Evolutionary conservation across 192 early-diverging fungal genomes (phyloP).

Genomic region (Coemansia sp.): DNA sequence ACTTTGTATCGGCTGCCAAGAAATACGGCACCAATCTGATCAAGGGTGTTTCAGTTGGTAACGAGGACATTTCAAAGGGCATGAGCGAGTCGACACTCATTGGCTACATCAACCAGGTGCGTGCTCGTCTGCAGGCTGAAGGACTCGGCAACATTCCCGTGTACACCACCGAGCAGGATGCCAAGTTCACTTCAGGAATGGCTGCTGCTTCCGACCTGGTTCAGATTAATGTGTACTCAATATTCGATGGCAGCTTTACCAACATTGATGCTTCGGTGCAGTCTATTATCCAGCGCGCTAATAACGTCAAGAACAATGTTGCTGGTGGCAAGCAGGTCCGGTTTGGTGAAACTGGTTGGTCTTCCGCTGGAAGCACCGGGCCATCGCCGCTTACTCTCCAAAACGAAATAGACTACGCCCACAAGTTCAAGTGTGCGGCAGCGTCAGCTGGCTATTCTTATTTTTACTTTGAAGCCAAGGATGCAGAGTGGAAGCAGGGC

Average conservation of each 20-base stretch:
- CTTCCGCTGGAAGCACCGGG: conserved; percentile 36
- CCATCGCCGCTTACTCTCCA: conserved; percentile 31
- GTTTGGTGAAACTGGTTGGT: conserved; percentile 47
- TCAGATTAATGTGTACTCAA: conserved; percentile 48
- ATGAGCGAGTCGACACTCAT: conserved; percentile 40
- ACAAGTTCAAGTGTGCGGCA: conserved; percentile 42
- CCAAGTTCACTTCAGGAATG: conserved; percentile 26
- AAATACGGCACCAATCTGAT: conserved; percentile 24
- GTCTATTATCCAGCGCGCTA: conserved; percentile 40
- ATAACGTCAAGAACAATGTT: conserved; percentile 22
- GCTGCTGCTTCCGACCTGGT: conserved; percentile 36
- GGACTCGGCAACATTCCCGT: conserved; percentile 44
- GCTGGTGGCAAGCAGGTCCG: conserved; percentile 37
- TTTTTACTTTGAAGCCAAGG: conserved; percentile 54
- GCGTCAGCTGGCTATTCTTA: conserved; percentile 23
- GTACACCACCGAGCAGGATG: conserved; percentile 46
- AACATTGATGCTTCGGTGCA: conserved; percentile 30
- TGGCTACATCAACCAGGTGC: conserved; percentile 43
- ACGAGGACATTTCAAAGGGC: conserved; percentile 44
- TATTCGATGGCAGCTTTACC: conserved; percentile 36
- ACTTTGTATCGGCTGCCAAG: conserved; percentile 41
- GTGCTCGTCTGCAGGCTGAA: conserved; percentile 35
- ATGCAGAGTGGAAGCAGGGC: conserved; percentile 43
- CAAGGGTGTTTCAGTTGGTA: conserved; percentile 48
- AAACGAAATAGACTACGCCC: conserved; percentile 28